Evolutionary conservation across 306 rosid genomes (phyloP).

Genomic region (Canavalia gladiata): DNA sequence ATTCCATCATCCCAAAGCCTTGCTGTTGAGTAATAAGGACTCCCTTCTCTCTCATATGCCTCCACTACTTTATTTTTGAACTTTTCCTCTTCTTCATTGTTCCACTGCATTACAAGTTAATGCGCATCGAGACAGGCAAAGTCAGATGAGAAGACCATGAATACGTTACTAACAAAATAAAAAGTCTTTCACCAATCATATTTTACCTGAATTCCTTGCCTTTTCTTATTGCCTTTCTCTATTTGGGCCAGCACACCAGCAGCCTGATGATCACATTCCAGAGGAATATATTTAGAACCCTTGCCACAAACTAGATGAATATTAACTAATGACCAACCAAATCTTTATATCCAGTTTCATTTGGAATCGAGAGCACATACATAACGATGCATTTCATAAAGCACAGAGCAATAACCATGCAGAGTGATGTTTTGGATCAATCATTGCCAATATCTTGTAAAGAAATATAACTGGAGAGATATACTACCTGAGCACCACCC

Average conservation of each 20-base stretch:
- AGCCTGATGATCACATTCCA: constrained; percentile 66
- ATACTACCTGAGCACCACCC: constrained; percentile 96
- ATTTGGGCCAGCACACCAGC: constrained; percentile 95
- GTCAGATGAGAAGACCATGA: constrained; percentile 35
- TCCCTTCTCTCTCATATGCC: constrained; percentile 88
- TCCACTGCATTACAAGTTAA: constrained; percentile 67
- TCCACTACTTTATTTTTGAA: constrained; percentile 81
- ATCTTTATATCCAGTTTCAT: constrained; percentile 12
- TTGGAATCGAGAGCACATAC: constrained; percentile 6
- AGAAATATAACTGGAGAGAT: constrained; percentile 38
- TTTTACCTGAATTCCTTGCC: constrained; percentile 88
- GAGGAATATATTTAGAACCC: constrained; percentile 34
- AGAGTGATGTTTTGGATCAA: constrained; percentile 12
- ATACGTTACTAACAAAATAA: not conserved
- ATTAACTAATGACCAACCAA: constrained; percentile 22
- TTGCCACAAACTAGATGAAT: constrained; percentile 24
- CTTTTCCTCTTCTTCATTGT: constrained; percentile 86
- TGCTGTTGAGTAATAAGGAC: constrained; percentile 91
- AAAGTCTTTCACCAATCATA: not conserved
- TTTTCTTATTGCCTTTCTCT: constrained; percentile 88
- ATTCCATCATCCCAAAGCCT: constrained; percentile 97
- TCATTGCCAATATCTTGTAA: constrained; percentile 19
- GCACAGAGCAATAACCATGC: not conserved
- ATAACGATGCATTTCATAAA: constrained; percentile 7
- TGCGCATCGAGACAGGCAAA: not conserved